These are phyloP conservation scores for Xylaria nigripes DNA, from an alignment of 495 filamentous ascomycete genomes.

Conservation along the genomic window DNA sequence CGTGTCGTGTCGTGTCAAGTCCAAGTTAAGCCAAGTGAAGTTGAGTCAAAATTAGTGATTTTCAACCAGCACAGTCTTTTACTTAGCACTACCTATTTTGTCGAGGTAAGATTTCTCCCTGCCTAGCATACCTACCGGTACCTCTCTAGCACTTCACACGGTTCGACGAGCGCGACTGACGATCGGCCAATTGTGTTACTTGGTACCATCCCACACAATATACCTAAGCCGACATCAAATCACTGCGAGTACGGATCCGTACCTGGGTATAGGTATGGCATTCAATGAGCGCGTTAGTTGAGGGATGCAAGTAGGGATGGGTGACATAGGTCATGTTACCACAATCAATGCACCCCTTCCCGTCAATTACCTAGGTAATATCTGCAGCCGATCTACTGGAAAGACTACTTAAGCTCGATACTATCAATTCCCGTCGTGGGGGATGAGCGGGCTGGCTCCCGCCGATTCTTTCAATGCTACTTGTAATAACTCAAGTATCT, in stretches of 20 bases:
- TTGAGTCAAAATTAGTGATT: not conserved
- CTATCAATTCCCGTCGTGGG: conserved; percentile 4
- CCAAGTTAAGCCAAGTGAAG: too few relatives aligned
- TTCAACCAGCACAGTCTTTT: not conserved
- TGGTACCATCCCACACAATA: not conserved
- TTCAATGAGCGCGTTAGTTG: not conserved
- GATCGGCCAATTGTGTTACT: conserved; percentile 6
- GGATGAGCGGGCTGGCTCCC: not conserved
- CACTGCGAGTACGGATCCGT: not conserved
- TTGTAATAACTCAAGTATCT: not conserved
- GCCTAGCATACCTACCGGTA: not conserved
- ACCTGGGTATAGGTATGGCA: too few relatives aligned
- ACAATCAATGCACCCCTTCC: conserved; percentile 1
- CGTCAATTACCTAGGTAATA: conserved; percentile 4
- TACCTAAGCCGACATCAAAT: not conserved
- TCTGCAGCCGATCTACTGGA: not conserved
- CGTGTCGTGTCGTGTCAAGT: conserved; percentile 7
- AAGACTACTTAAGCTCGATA: conserved; percentile 2
- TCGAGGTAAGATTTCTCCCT: not conserved
- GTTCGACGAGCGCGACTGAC: not conserved
- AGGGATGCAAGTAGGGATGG: not conserved
- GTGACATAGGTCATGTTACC: conserved; percentile 5
- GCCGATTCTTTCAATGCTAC: not conserved
- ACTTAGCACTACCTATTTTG: not conserved
- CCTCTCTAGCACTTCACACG: not conserved